Evolutionary conservation across 805 yeast genomes (phyloP).

Genomic region (Myxozyma sirexii): DNA sequence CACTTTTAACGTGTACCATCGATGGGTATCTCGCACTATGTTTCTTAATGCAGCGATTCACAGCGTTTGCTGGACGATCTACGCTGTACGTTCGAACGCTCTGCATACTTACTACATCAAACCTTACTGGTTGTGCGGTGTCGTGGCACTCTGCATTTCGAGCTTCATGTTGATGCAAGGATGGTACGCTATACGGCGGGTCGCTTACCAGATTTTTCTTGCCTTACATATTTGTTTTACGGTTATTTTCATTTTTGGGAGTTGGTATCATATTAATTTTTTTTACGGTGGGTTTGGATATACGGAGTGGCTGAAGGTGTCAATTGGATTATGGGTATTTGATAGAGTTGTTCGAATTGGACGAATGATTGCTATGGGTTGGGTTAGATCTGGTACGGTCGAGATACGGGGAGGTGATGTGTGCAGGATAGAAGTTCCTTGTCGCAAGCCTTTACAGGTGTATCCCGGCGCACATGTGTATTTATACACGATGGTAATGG

Average conservation of each 20-base stretch:
- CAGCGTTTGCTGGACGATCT: conserved; percentile 57
- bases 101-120: conserved; percentile 7
- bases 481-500: conserved; percentile 5
- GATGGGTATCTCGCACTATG: conserved; percentile 60
- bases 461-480: conserved; percentile 26
- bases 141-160: conserved; percentile 45
- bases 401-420: not conserved
- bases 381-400: not conserved
- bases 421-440: not conserved
- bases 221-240: conserved; percentile 60
- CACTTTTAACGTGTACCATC: conserved; percentile 65
- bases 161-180: conserved; percentile 54
- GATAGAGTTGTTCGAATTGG: conserved; percentile 63
- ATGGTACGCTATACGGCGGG: conserved; percentile 53
- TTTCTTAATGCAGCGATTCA: conserved; percentile 57
- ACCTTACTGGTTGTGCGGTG: conserved; percentile 41
- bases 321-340: conserved; percentile 68
- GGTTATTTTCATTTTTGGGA: conserved; percentile 53
- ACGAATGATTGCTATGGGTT: conserved; percentile 47
- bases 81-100: conserved; percentile 23
- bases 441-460: not conserved
- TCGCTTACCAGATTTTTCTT: conserved; percentile 62
- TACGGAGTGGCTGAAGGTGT: conserved; percentile 55
- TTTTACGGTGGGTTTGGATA: conserved; percentile 47
- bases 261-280: conserved; percentile 56